Base-by-base conservation (phyloP, 352 stramenopile species). In the Globisporangium iwayamae region DNA sequence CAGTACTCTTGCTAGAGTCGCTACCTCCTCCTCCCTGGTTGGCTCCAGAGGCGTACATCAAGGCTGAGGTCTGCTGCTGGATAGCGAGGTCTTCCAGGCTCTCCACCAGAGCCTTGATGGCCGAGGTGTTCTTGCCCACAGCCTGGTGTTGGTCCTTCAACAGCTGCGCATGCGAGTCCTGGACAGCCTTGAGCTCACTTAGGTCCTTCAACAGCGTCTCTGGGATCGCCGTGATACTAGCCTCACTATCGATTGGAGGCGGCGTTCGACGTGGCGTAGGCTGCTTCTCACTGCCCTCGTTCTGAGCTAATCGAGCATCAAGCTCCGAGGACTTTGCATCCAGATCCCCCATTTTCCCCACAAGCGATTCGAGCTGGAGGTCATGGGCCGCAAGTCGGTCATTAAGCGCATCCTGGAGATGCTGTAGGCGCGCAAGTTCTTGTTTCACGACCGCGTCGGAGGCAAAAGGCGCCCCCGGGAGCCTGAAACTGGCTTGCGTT, bases 41-140 rank as follows among this genome's bases (percentile, higher is more conserved):
- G 67, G 32, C 32, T 43, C 48, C n/a, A n/a, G 72, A n/a, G 5
- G 58, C 39, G 28, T 69, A 83, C 59, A 80, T 69, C 16, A 55
- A 73, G 25, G 73, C 57, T 10, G 74, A 41, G 0, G 72, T 76
- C 63, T 83, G 69, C 43, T 86, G 80, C 59, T 89, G 82, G 3
- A 87, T 54, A 32, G 67, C 71, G 10, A 89, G 43, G 32, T 91
- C 79, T 25, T 91, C 79, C 7, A 91, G 63, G 39, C 70, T 78
- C 4, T 78, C 73, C 1, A 68, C 47, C 2, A 89, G 51, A 13
- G 74, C 58, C 56, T 85, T 85, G 22, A 88, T 81, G 14, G 76
- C 78, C 2, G 73, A 69, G 5, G 73, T 65, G 47, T 89, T 73
- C 32, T 83, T 82, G 43, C 85, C 74, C 7, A 81, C 56, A 10